phyloP scores from a whole-genome alignment of 2,329 filamentous ascomycete species.

The Beauveria sp. region DNA sequence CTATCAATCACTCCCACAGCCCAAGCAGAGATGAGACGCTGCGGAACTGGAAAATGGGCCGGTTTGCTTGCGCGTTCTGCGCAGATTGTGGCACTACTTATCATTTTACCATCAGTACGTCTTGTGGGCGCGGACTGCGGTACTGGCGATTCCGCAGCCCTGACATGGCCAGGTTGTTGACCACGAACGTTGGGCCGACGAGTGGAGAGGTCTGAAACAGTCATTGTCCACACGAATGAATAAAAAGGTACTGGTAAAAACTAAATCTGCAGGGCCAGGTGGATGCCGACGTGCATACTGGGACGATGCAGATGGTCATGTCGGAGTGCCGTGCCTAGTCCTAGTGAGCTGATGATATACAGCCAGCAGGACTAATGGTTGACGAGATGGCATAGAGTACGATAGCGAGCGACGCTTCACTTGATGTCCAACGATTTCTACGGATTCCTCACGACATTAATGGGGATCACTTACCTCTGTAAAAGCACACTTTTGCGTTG shows the following conservation, averaged over 20 bases:
- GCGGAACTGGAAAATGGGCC: background rate
- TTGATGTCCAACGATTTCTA: background rate
- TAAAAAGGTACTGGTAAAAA: background rate
- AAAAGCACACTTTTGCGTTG: background rate
- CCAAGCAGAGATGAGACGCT: background rate
- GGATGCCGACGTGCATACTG: background rate
- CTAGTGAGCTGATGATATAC: background rate
- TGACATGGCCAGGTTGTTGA: background rate
- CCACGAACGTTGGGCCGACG: background rate
- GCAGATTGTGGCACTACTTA: background rate
- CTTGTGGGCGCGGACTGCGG: background rate
- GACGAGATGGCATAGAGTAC: background rate
- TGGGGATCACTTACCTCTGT: background rate
- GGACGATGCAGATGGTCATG: too few relatives aligned
- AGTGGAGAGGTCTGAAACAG: constrained; percentile 8
- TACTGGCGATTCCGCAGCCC: background rate
- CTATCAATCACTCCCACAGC: background rate
- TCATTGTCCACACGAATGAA: background rate
- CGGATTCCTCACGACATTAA: background rate
- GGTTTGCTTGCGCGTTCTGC: background rate
- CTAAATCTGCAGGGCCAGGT: background rate
- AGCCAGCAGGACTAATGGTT: too few relatives aligned
- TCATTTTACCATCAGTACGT: background rate
- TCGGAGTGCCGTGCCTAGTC: too few relatives aligned
- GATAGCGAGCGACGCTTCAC: background rate